Conservation (phyloP, 768 basidiomycete species). For the Suillus decipiens region DNA sequence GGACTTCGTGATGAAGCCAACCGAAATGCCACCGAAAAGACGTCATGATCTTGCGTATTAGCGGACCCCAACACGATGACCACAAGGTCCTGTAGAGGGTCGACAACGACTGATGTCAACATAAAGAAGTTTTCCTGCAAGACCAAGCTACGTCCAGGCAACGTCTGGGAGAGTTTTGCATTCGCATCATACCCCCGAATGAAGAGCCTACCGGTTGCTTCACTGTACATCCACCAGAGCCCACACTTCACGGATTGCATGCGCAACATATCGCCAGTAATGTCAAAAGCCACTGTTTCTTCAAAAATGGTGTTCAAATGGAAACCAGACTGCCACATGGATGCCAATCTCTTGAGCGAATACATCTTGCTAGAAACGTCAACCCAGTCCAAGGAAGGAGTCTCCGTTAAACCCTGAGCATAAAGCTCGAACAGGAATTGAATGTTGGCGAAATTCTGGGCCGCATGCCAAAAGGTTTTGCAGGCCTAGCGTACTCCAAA, state of each 20-base stretch:
- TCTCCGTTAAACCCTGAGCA: neutral
- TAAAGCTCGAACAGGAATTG: neutral
- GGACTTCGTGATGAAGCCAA: neutral
- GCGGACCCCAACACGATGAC: accelerated
- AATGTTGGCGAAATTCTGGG: neutral
- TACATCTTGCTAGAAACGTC: neutral
- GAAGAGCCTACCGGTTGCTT: neutral
- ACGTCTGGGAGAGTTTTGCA: neutral
- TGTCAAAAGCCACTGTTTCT: neutral
- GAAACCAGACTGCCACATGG: neutral
- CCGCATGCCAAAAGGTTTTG: neutral
- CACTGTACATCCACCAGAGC: neutral
- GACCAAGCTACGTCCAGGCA: too few species aligned
- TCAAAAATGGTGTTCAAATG: neutral
- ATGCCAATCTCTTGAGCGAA: neutral
- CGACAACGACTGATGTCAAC: neutral
- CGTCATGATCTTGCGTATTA: too few species aligned
- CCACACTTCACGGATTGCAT: constrained; percentile 4
- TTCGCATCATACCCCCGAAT: neutral
- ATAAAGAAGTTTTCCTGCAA: too few species aligned
- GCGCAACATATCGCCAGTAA: accelerated
- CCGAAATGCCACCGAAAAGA: neutral
- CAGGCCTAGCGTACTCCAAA: too few species aligned
- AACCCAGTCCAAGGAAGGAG: neutral
- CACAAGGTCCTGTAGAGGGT: neutral